These are phyloP conservation scores for Magnolia kwangsiensis DNA, from an alignment of 164 flowering plant species.

Conservation along the genomic window DNA sequence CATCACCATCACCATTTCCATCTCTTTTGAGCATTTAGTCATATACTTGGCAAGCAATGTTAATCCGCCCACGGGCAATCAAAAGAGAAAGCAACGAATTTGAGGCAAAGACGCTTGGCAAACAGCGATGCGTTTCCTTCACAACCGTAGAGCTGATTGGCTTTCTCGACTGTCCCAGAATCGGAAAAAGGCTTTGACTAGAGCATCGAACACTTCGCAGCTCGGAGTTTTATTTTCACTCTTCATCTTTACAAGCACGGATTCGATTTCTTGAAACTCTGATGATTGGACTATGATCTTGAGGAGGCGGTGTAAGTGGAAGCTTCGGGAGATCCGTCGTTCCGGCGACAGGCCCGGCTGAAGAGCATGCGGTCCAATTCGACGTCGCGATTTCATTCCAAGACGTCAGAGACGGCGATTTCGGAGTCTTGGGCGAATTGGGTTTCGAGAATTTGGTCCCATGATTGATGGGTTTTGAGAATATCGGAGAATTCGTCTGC, in stretches of 20 bases:
- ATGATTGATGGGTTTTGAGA: constrained; percentile 36
- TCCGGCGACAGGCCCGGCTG: constrained; percentile 30
- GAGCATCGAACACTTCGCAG: neutral
- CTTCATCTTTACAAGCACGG: neutral
- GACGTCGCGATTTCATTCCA: constrained; percentile 43
- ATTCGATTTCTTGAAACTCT: neutral
- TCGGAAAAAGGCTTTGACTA: neutral
- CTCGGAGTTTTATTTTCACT: neutral
- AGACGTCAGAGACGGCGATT: constrained; percentile 39
- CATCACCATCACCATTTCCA: constrained; percentile 21
- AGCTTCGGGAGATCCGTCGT: neutral
- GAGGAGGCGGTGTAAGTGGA: neutral
- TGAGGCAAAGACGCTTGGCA: constrained; percentile 55
- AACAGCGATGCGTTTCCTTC: constrained; percentile 15
- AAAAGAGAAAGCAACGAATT: constrained; percentile 59
- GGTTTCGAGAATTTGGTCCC: constrained; percentile 41
- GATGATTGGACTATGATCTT: neutral
- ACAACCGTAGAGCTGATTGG: neutral
- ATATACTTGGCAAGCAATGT: constrained; percentile 23
- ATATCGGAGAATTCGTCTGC: constrained; percentile 36
- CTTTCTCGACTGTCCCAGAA: neutral
- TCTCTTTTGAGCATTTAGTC: constrained; percentile 23
- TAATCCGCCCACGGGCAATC: constrained; percentile 28
- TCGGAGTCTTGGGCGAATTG: constrained; percentile 29
- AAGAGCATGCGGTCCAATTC: constrained; percentile 58